Evolutionary conservation across 192 early-diverging fungal genomes (phyloP), one percentile per base, ranked within the genome.

Genomic region (Spizellomyces sp.): DNA sequence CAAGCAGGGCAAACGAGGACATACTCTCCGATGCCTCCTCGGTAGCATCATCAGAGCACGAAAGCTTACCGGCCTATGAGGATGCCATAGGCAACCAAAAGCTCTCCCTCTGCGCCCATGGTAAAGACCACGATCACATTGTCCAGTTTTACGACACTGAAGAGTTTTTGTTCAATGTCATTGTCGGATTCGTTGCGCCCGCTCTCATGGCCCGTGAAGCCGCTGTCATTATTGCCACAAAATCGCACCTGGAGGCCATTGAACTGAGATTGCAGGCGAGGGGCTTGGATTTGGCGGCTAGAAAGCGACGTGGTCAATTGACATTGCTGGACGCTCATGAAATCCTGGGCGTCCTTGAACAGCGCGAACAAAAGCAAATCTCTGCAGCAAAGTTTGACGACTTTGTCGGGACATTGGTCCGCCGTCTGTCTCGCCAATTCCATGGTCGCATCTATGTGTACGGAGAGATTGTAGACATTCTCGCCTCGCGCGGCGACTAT

Each of bases 381-480:
- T 58, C n/a, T 12, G 14, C 19, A 15, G 9, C 14, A 14, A 19
- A 46, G n/a, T 67, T 58, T 47, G 17, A 67, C 9, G 50, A 57
- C 17, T 8, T 56, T 14, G 52, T 67, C 47, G 45, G 46, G 9
- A 52, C 47, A 9, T 15, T 67, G 17, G 50, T 54, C 50, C 46
- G 52, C 17, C 9, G n/a, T 19, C 50, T 67, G 12, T 15, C n/a
- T 17, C 15, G 48, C 17, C 27, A 67, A 46, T 67, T 27, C 5
- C 42, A 8, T 9, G 66, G 52, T 67, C 66, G 66, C 12, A 5
- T 67, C 50, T 67, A 56, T 42, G 50, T 46, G 9, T 67, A 58
- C 6, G 66, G 66, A 15, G 66, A 67, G 27, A 67, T 67, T 8
- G 66, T 67, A 48, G 45, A 67, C 48, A 8, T 67, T 19, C 66